Evolutionary conservation across 139 green algal genomes (phyloP), one percentile per base, ranked within the genome.

Genomic region (Pedinophyceae sp.): DNA sequence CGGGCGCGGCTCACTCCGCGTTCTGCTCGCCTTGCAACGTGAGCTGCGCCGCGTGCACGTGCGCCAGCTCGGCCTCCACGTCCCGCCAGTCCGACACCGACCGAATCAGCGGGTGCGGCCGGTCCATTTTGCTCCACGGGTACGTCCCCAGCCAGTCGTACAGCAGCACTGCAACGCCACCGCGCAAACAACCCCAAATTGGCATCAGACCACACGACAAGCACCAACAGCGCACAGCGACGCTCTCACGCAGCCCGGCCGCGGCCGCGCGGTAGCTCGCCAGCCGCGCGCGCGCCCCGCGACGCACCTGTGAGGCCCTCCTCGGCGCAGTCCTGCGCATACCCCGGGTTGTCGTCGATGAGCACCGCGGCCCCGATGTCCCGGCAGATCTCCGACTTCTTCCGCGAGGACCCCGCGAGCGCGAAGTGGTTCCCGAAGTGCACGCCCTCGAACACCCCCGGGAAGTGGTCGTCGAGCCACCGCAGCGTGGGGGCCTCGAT

Each of bases 351-450:
- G 71, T 96, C 88, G 65, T 96, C 88, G 25, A 96, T 87, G 0
- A 96, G 68, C 19, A 94, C 78, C 22, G 81, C 52, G 0, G 82
- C 86, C 18, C 80, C 84, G 4, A 95, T 77, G 19, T 70, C 72
- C 50, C 68, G 75, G 69, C 84, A 94, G n/a, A 96, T 94, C 34
- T 95, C 83, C 26, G 70, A 83, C 73, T 97, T 97, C 34, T 75
- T 76, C 16, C 63, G 59, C 16, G 63, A 74, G 0, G 48, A 57
- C 24, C 88, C 88, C 40, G 84, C 62, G 54, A 92, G 62, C 3
- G 88, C 86, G 64, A 81, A 97, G 72, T 97, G 88, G 68, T 97
- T 97, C 25, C 88, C 88, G 80, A 97, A 97, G 69, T 94, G 86
- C 0, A 97, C 81, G 3, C 79, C 61, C 41, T 70, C 30, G 58